Evolutionary conservation across 176 grass and related monocot genomes (phyloP), one percentile per base, ranked within the genome.

Genomic region (Carex myosuroides): DNA sequence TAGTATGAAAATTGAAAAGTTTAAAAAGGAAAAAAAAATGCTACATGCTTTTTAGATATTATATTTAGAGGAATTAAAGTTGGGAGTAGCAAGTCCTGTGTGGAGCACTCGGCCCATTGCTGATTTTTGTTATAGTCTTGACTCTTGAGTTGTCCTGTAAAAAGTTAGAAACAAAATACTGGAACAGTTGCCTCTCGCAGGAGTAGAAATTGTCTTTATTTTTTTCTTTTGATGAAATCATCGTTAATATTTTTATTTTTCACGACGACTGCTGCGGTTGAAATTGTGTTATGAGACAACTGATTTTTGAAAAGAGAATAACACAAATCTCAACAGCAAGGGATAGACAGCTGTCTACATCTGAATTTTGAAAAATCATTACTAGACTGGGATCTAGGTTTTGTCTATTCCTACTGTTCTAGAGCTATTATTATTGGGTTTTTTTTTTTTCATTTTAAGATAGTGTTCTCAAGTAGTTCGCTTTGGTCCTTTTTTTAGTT

Each of bases 1-100:
- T 94, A 84, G 89, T 39, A 66, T 55, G 18, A 53, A 56, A 68
- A n/a, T 53, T 68, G 18, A 66, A 33, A 68, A n/a, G 9, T 81
- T 64, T 5, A 24, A 69, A 83, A 82, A 16, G 26, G 5, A 6
- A 68, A 68, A 83, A 83, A 66, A 2, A 66, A 83, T 14, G 21
- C 8, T 82, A 60, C 13, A 78, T 22, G 44, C 13, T 22, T 86
- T 60, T 72, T 29, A 39, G 18, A 13, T 77, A 78, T 30, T 22
- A 26, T 84, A 81, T 78, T 91, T 26, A 37, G 56, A 42, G 13
- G 70, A 85, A 29, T 89, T 48, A 71, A 71, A 65, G 55, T 16
- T 81, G 55, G 58, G 58, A 71, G 6, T 11, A 85, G 79, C 35
- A 52, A 75, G 70, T 20, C 13, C 14, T 62, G 55, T 18, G 68